Evolutionary conservation across 176 grass and related monocot genomes (phyloP).

Genomic region (Coix lacrymajobi): DNA sequence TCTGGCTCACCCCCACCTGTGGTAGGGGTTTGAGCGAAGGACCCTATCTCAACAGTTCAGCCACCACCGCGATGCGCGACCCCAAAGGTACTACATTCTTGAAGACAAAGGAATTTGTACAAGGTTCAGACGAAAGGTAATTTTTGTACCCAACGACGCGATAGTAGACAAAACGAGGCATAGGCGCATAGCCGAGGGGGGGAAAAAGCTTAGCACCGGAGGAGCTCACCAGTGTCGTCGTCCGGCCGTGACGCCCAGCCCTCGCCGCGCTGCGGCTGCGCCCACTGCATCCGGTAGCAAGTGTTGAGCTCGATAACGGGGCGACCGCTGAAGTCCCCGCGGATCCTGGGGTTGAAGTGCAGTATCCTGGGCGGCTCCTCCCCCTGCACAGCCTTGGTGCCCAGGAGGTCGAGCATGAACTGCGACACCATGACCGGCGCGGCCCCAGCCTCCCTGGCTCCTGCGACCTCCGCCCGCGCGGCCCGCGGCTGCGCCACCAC

Average conservation of each 20-base stretch:
- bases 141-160: background rate
- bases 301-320: slow-evolving; percentile 87
- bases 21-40: no score
- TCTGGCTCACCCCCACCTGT: no score
- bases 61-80: no score
- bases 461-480: no score
- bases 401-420: slow-evolving; percentile 86
- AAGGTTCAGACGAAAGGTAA: background rate
- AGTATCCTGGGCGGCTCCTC: slow-evolving; percentile 87
- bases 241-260: slow-evolving; percentile 39
- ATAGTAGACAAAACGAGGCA: background rate
- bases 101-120: no score
- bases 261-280: slow-evolving; percentile 62
- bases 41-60: no score
- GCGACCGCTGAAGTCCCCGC: slow-evolving; percentile 61
- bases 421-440: slow-evolving; percentile 41
- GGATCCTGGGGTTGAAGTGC: slow-evolving; percentile 82
- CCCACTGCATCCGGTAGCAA: slow-evolving; percentile 96
- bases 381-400: slow-evolving; percentile 73
- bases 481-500: slow-evolving; percentile 56
- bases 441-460: slow-evolving; percentile 23
- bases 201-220: background rate
- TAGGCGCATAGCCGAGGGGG: background rate
- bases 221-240: slow-evolving; percentile 48
- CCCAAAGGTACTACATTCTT: no score